Percentiles rank a stretch among this genome's conserved stretches.
phyloP scores from a whole-genome alignment of 352 stramenopile species.

The Pythium pyrilobum region DNA sequence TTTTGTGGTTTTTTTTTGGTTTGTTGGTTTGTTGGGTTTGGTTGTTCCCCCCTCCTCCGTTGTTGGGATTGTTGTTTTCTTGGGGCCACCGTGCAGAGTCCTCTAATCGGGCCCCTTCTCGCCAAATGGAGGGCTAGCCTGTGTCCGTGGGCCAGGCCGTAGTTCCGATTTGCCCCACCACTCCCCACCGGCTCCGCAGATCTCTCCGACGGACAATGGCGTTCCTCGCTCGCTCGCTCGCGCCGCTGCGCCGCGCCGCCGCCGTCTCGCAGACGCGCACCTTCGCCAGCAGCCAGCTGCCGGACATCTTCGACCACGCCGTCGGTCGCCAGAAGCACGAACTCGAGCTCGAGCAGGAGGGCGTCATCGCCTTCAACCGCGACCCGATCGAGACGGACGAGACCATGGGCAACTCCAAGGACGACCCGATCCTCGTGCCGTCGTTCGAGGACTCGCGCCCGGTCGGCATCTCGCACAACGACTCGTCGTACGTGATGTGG shows the following conservation, averaged over 20 bases:
- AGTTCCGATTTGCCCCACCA: conserved; percentile 7
- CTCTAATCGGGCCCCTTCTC: too few relatives aligned
- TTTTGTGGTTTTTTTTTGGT: not conserved
- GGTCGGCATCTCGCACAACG: conserved; percentile 84
- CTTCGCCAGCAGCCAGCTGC: conserved; percentile 59
- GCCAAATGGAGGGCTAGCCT: not conserved
- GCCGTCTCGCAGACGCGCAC: conserved; percentile 31
- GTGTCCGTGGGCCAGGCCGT: not conserved
- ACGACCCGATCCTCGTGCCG: conserved; percentile 84
- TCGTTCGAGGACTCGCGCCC: conserved; percentile 69
- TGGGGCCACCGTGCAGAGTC: too few relatives aligned
- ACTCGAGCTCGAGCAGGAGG: conserved; percentile 63
- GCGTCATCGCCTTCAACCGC: conserved; percentile 71
- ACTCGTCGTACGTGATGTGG: conserved; percentile 86
- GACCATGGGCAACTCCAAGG: conserved; percentile 85
- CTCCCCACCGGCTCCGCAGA: not conserved
- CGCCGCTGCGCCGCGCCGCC: conserved; percentile 53
- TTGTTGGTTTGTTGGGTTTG: too few relatives aligned
- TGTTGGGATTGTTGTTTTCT: too few relatives aligned
- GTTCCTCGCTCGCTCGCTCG: conserved; percentile 31
- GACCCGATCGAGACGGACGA: conserved; percentile 84
- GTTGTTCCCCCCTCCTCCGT: too few relatives aligned
- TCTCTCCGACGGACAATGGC: conserved; percentile 5
- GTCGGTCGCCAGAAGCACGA: conserved; percentile 76
- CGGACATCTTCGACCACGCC: conserved; percentile 73